Evolutionary conservation across 495 filamentous ascomycete species (phyloP).

Genomic region (Geopyxis carbonaria): DNA sequence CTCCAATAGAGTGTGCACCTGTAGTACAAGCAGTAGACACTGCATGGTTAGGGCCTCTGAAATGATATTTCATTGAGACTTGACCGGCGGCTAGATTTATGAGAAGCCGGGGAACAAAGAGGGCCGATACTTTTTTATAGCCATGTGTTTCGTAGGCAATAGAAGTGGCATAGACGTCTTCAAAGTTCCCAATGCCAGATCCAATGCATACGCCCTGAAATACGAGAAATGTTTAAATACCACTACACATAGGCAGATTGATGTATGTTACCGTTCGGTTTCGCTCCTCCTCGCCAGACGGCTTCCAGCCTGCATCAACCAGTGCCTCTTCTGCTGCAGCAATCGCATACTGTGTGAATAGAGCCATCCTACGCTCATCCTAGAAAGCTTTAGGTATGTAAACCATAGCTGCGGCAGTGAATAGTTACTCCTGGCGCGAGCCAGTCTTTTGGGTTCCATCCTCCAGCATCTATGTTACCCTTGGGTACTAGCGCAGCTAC

Average conservation of each 20-base stretch:
- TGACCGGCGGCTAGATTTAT: constrained; percentile 92
- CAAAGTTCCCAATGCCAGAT: constrained; percentile 89
- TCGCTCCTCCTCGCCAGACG: constrained; percentile 39
- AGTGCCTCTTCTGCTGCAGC: constrained; percentile 78
- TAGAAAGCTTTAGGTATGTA: not conserved
- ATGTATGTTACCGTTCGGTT: constrained; percentile 43
- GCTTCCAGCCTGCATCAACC: constrained; percentile 64
- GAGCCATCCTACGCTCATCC: constrained; percentile 71
- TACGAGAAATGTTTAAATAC: not conserved
- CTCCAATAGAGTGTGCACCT: constrained; percentile 82
- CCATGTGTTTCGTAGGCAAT: constrained; percentile 56
- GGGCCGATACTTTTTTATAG: constrained; percentile 77
- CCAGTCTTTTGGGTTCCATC: constrained; percentile 66
- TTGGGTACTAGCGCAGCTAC: constrained; percentile 68
- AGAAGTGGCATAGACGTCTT: constrained; percentile 71
- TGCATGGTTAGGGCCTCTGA: constrained; percentile 81
- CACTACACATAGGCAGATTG: not conserved
- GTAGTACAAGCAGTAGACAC: constrained; percentile 91
- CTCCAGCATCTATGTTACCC: constrained; percentile 38
- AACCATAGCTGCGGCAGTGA: not conserved
- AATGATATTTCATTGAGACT: constrained; percentile 80
- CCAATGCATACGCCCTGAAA: constrained; percentile 68
- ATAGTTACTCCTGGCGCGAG: constrained; percentile 37
- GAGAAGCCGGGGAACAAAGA: constrained; percentile 81
- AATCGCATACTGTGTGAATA: constrained; percentile 78